A percentile compares a stretch with the other conserved stretches of the same genome.
phyloP scores from a whole-genome alignment of 768 basidiomycete genomes.

The Goffeauzyma gilvescens region DNA sequence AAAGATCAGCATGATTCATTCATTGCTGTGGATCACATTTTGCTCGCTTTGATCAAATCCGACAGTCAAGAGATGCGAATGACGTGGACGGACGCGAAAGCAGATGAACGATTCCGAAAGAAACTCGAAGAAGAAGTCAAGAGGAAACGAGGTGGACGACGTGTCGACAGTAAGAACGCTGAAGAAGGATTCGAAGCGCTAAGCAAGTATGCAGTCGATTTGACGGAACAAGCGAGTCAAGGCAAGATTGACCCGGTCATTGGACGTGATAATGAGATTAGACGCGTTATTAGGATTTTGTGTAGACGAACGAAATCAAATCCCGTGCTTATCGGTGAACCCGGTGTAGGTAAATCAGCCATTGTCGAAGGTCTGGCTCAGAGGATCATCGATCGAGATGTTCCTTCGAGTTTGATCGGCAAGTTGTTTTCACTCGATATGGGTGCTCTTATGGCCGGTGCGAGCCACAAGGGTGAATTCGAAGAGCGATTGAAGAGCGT shows the following conservation, averaged over 20 bases:
- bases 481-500: constrained; percentile 90
- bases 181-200: constrained; percentile 88
- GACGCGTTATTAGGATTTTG: constrained; percentile 62
- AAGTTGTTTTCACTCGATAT: constrained; percentile 54
- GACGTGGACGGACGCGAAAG: constrained; percentile 59
- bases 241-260: constrained; percentile 36
- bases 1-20: constrained; percentile 66
- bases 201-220: constrained; percentile 41
- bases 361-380: constrained; percentile 91
- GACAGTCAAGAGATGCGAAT: constrained; percentile 36
- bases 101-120: constrained; percentile 24
- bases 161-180: constrained; percentile 66
- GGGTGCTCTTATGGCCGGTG: constrained; percentile 51
- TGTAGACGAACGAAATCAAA: constrained; percentile 79
- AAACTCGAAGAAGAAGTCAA: constrained; percentile 27
- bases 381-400: constrained; percentile 78
- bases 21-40: constrained; percentile 79
- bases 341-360: constrained; percentile 79
- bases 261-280: constrained; percentile 61
- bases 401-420: constrained; percentile 29
- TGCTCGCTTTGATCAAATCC: constrained; percentile 68
- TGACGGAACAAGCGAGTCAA: constrained; percentile 33
- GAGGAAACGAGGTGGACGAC: constrained; percentile 49
- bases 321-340: constrained; percentile 84
- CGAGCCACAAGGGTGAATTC: constrained; percentile 75